phyloP scores from a whole-genome alignment of 441 rosid species.

The Adansonia gregorii region DNA sequence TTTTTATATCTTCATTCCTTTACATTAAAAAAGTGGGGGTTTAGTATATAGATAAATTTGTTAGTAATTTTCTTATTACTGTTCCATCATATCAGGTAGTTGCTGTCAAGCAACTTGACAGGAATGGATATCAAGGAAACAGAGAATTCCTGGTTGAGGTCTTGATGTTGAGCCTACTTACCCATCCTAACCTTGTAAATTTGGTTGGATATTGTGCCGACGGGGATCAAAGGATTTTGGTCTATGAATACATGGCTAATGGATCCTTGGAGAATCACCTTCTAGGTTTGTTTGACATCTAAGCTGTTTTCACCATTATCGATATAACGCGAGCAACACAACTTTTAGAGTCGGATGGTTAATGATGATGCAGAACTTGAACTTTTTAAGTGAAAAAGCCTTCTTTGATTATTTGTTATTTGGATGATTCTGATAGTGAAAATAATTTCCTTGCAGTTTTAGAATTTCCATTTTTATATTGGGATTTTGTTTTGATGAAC shows the following conservation, averaged over 20 bases:
- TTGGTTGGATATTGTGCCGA: constrained; percentile 94
- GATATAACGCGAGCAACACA: not conserved
- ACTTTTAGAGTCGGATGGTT: not conserved
- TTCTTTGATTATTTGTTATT: not conserved
- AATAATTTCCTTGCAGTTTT: not conserved
- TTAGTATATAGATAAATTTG: not conserved
- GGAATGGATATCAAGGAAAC: constrained; percentile 95
- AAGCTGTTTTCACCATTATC: not conserved
- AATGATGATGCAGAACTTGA: not conserved
- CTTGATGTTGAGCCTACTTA: constrained; percentile 83
- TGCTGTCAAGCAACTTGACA: constrained; percentile 92
- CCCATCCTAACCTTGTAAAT: constrained; percentile 80
- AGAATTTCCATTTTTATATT: not conserved
- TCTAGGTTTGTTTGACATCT: constrained; percentile 48
- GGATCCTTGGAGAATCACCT: constrained; percentile 73
- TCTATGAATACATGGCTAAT: constrained; percentile 66
- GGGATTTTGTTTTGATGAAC: not conserved
- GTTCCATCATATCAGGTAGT: constrained; percentile 51
- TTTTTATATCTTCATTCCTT: not conserved
- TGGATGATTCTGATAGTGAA: not conserved
- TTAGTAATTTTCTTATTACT: constrained; percentile 1
- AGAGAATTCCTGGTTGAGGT: constrained; percentile 94
- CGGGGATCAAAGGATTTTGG: constrained; percentile 94
- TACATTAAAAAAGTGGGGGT: not conserved
- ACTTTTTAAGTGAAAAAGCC: not conserved